Percentiles rank a stretch among this genome's conserved stretches.
Conservation (phyloP, 352 stramenopile genomes). For the Blastocystis sp. region DNA sequence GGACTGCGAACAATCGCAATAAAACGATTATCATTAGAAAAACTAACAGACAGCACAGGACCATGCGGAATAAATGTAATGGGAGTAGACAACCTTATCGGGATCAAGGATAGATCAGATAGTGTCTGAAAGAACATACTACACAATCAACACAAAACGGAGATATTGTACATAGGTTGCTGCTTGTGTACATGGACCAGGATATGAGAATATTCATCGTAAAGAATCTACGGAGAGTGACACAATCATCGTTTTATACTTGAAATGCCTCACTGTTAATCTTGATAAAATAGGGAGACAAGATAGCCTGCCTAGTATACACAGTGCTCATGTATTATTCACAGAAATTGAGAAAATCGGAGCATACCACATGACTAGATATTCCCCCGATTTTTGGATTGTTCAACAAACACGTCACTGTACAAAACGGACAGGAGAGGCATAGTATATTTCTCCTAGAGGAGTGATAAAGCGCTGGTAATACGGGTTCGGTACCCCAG, state of each 20-base stretch:
- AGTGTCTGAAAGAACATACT: conserved; percentile 55
- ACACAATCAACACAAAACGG: not conserved
- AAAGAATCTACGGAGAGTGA: not conserved
- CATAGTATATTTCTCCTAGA: not conserved
- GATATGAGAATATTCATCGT: conserved; percentile 38
- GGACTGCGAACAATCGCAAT: conserved; percentile 9
- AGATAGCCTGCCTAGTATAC: not conserved
- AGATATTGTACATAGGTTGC: not conserved
- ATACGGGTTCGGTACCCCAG: not conserved
- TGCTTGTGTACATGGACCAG: conserved; percentile 23
- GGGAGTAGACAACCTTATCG: conserved; percentile 1
- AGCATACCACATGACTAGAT: not conserved
- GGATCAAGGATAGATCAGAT: not conserved
- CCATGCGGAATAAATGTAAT: conserved; percentile 45
- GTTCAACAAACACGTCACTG: not conserved
- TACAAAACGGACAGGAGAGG: not conserved
- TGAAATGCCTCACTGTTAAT: not conserved
- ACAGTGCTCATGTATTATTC: not conserved
- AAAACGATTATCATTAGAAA: conserved; percentile 49
- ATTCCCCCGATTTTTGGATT: not conserved
- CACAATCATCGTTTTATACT: not conserved
- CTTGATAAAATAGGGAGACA: conserved; percentile 49
- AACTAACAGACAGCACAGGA: not conserved
- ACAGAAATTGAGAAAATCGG: not conserved
- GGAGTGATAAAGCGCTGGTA: not conserved